Base-by-base conservation (phyloP, 2,329 filamentous ascomycete genomes). In the Cordyceps tenuipes region DNA sequence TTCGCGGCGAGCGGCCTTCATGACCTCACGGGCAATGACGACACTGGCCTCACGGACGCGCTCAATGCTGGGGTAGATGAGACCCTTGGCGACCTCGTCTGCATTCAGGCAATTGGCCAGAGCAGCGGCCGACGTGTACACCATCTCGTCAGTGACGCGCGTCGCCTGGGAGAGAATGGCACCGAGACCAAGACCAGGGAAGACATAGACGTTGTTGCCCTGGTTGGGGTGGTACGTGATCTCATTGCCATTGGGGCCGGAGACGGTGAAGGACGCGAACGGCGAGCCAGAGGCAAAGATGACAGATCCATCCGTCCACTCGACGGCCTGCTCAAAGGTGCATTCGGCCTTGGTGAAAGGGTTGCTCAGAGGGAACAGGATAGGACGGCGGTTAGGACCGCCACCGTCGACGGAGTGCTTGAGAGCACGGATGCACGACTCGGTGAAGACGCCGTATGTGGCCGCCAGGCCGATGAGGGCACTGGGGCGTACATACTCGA, bases 301-400 rank as follows among this genome's bases (percentile, higher is more conserved):
- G 68, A 86, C 91, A 59, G 86, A 90, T 63, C 93, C 93, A 62
- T 97, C 89, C 12, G 93, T 97, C 86, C 93, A 86, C 69, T 86
- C 83, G 69, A 97, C 83, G 17, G 94, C 94, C 71, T 94, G 89
- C 79, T 97, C 92, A 69, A 95, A 97, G 17, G 91, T 96, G 79
- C 94, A 97, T 78, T 99, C 94, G 9, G 93, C 95, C 80, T 97
- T 97, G 76, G 88, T 92, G 56, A 92, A 86, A 54, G 94, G 94
- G 79, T 99, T 97, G 75, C 90, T 96, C 48, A 99, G 86, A 59
- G 93, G 93, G 85, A 99, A 97, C 68, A 97, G 88, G 70, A 96
- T 93, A 63, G 94, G 92, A 64, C 85, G 81, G 64, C 91, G 84
- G 73, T 91, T 91, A 66, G 84, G 70, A 54, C 84, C 84, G 54